These are phyloP conservation scores for Lactarius sanguifluus DNA, from an alignment of 768 basidiomycete species.

Conservation along the genomic window DNA sequence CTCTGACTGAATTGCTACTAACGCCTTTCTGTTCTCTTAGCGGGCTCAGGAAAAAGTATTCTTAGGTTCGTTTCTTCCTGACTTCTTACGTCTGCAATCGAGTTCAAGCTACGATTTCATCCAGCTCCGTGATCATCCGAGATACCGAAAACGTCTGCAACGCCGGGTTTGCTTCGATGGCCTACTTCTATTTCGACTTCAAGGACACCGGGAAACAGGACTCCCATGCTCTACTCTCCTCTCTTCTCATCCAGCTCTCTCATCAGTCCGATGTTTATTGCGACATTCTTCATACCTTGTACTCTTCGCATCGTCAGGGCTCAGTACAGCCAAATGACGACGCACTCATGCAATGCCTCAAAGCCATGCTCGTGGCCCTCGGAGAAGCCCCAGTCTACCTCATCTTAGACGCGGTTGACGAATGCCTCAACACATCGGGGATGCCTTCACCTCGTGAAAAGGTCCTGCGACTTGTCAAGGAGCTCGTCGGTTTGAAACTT, in stretches of 20 bases:
- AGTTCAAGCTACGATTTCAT: not conserved
- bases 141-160: not conserved
- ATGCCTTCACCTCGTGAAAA: not conserved
- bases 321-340: not conserved
- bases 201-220: not conserved
- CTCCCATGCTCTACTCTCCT: not conserved
- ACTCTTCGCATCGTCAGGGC: not conserved
- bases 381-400: not conserved
- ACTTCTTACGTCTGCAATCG: rapidly evolving
- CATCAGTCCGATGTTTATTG: not conserved
- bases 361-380: not conserved
- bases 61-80: not conserved
- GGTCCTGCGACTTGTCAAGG: not conserved
- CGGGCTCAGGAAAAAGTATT: conserved; percentile 16
- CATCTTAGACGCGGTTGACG: not conserved
- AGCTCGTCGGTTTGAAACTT: not conserved
- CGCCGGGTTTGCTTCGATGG: not conserved
- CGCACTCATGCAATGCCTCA: conserved; percentile 2
- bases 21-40: not conserved
- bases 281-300: not conserved
- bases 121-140: conserved; percentile 8
- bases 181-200: conserved; percentile 1
- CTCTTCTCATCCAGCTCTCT: conserved; percentile 6
- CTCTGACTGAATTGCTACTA: not conserved
- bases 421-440: not conserved